phyloP scores from a whole-genome alignment of 768 basidiomycete species.

The Dentipellis sp. region DNA sequence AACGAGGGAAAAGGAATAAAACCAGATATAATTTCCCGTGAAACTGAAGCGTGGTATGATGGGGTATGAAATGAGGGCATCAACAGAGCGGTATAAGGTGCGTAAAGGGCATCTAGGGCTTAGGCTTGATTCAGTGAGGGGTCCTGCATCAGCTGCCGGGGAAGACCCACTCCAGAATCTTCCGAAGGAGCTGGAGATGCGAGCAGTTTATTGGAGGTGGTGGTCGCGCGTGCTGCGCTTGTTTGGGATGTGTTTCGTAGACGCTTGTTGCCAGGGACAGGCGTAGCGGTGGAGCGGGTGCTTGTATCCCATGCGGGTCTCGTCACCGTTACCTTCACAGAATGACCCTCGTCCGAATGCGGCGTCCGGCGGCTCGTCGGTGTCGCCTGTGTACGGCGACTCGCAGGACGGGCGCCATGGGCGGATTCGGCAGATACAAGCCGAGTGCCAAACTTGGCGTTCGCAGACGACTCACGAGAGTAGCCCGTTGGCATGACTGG shows the following conservation, averaged over 20 bases:
- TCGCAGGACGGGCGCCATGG: constrained; percentile 44
- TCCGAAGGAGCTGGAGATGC: constrained; percentile 69
- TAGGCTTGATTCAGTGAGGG: constrained; percentile 41
- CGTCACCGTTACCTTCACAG: constrained; percentile 62
- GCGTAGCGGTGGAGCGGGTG: constrained; percentile 30
- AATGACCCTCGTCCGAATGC: constrained; percentile 56
- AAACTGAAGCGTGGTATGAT: constrained; percentile 11
- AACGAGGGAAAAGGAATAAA: constrained; percentile 16
- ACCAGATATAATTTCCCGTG: constrained; percentile 12
- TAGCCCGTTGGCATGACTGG: constrained; percentile 46
- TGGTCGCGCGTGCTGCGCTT: constrained; percentile 40
- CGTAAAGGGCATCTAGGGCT: constrained; percentile 15
- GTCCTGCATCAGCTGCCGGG: constrained; percentile 75
- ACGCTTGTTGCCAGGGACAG: constrained; percentile 40
- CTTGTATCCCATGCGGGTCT: constrained; percentile 64
- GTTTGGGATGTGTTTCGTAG: constrained; percentile 66
- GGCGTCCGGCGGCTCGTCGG: constrained; percentile 34
- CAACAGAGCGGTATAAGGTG: constrained; percentile 9
- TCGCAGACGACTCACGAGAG: constrained; percentile 74
- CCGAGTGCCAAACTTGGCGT: constrained; percentile 88
- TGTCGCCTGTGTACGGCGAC: constrained; percentile 46
- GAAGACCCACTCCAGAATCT: constrained; percentile 79
- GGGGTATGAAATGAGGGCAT: constrained; percentile 3
- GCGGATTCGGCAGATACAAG: constrained; percentile 54
- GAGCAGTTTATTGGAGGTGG: constrained; percentile 34